Percentiles rank a stretch among this genome's conserved stretches.
phyloP scores from a whole-genome alignment of 176 grass and related monocot species.

The Secale cereale region DNA sequence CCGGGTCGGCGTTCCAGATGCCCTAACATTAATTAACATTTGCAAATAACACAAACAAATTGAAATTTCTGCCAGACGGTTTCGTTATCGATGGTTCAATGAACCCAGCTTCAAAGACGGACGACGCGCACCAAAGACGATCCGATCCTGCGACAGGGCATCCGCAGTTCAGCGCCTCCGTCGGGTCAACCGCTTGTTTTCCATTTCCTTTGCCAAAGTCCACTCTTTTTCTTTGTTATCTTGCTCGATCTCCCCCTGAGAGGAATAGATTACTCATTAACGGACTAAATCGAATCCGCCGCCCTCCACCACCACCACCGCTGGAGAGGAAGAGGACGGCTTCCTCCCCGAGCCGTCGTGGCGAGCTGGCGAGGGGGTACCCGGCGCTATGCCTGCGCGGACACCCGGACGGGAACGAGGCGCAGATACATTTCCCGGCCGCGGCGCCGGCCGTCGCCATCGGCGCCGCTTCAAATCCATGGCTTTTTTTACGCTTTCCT shows the following conservation, averaged over 20 bases:
- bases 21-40: too few species aligned
- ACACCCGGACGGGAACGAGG: background rate
- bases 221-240: background rate
- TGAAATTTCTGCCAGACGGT: background rate
- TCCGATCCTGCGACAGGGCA: background rate
- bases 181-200: background rate
- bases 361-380: background rate
- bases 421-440: background rate
- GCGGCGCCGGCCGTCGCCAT: background rate
- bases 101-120: background rate
- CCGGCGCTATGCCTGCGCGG: background rate
- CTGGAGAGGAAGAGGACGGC: background rate
- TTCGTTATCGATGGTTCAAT: background rate
- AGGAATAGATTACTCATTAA: too few species aligned
- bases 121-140: background rate
- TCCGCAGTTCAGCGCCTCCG: background rate
- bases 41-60: too few species aligned
- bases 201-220: background rate
- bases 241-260: background rate
- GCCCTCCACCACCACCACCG: background rate
- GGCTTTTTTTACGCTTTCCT: background rate
- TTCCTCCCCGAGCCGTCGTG: background rate
- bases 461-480: background rate
- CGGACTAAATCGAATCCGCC: background rate
- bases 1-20: too few species aligned